These are phyloP conservation scores for Erodium moschatum DNA, from an alignment of 441 rosid genomes.

Conservation along the genomic window DNA sequence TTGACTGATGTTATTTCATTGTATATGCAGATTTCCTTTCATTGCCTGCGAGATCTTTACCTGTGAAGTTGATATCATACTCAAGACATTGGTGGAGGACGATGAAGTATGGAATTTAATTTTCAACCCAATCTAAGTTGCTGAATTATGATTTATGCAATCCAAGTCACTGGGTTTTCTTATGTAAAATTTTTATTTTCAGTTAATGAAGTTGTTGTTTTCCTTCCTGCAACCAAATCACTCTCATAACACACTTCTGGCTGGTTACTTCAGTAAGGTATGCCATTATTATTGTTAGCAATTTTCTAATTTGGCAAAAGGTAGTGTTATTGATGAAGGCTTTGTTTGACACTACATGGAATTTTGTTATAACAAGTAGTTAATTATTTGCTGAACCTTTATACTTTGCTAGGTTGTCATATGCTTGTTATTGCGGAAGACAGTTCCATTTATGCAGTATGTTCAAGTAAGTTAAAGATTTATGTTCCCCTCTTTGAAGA, in stretches of 20 bases:
- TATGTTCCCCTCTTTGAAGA: neutral
- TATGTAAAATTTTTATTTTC: slow-evolving; percentile 18
- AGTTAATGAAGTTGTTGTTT: slow-evolving; percentile 61
- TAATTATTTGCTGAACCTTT: neutral
- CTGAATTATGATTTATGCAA: slow-evolving; percentile 10
- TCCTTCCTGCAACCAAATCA: slow-evolving; percentile 53
- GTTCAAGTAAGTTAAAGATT: slow-evolving; percentile 42
- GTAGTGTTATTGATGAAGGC: slow-evolving; percentile 10
- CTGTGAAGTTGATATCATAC: slow-evolving; percentile 72
- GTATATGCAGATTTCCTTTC: slow-evolving; percentile 46
- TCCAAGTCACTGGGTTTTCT: slow-evolving; percentile 15
- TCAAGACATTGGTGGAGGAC: slow-evolving; percentile 61
- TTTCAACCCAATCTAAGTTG: slow-evolving; percentile 1
- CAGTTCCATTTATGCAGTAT: slow-evolving; percentile 51
- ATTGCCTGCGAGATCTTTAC: slow-evolving; percentile 65
- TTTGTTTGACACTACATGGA: neutral
- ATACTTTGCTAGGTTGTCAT: slow-evolving; percentile 47
- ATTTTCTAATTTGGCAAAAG: neutral
- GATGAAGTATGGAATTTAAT: slow-evolving; percentile 20
- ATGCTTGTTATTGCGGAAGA: slow-evolving; percentile 57
- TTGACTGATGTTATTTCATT: slow-evolving; percentile 17
- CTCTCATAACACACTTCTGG: slow-evolving; percentile 44
- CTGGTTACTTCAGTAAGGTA: slow-evolving; percentile 80
- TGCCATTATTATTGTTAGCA: slow-evolving; percentile 16
- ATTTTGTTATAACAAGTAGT: neutral